Conservation (phyloP, 345 rosid genomes). For the Eucalyptus curtisii region DNA sequence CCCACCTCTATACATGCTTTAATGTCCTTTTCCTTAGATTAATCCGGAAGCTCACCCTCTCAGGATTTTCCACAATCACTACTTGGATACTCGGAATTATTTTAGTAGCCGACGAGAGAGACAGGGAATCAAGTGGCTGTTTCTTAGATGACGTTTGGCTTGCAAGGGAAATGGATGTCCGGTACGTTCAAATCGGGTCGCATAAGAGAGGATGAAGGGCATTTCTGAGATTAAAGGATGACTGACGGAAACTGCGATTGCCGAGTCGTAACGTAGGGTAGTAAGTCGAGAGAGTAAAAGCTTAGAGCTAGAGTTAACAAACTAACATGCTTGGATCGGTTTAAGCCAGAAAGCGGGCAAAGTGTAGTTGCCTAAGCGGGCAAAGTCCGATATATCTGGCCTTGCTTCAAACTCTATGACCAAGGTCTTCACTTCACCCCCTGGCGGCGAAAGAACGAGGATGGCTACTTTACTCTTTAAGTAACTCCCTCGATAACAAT, state of each 20-base stretch:
- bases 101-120: not conserved
- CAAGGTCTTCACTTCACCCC: not conserved
- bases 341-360: not conserved
- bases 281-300: not conserved
- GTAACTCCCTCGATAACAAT: not conserved
- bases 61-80: not conserved
- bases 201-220: not conserved
- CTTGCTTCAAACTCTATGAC: not conserved
- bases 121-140: not conserved
- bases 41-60: not conserved
- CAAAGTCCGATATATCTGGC: not conserved
- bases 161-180: not conserved
- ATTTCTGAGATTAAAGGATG: not conserved
- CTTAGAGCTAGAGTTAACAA: not conserved
- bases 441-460: not conserved
- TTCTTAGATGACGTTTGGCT: not conserved
- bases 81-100: not conserved
- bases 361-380: not conserved
- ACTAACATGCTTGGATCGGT: not conserved
- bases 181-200: not conserved
- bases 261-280: not conserved
- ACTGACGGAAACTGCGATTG: not conserved
- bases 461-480: not conserved
- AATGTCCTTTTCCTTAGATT: not conserved
- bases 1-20: not conserved